Evolutionary conservation across 768 basidiomycete genomes (phyloP).

Genomic region (Porphyrellus cyaneotinctus): DNA sequence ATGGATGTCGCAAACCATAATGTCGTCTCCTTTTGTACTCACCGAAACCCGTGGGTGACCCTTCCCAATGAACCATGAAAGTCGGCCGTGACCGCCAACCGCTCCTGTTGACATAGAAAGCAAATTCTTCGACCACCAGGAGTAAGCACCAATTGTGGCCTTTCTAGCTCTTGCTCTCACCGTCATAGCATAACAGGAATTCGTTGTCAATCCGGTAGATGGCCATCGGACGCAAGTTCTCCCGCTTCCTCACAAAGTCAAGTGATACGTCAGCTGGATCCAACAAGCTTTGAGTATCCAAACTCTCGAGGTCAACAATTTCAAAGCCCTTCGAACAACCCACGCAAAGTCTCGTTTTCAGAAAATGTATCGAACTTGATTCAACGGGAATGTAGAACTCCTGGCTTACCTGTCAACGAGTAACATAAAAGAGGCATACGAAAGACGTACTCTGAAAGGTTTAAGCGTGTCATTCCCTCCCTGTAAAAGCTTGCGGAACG

Average conservation of each 20-base stretch:
- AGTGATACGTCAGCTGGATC: slow-evolving; percentile 89
- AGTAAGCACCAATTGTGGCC: slow-evolving; percentile 5
- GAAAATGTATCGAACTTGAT: slow-evolving; percentile 92
- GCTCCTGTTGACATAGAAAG: slow-evolving; percentile 97
- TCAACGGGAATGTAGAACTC: slow-evolving; percentile 99
- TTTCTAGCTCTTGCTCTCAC: slow-evolving; percentile 42
- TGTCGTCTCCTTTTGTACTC: slow-evolving; percentile 29
- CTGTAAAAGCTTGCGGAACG: slow-evolving; percentile 92
- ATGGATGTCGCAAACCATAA: background rate
- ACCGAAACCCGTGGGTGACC: slow-evolving; percentile 92
- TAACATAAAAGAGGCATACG: background rate
- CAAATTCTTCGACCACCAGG: slow-evolving; percentile 66
- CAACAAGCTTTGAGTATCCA: slow-evolving; percentile 94
- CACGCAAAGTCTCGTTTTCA: slow-evolving; percentile 96
- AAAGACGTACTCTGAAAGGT: slow-evolving; percentile 69
- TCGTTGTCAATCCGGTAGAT: slow-evolving; percentile 97
- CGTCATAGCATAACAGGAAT: slow-evolving; percentile 96
- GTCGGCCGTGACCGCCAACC: slow-evolving; percentile 86
- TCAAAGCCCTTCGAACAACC: slow-evolving; percentile 98
- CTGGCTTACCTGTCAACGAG: slow-evolving; percentile 36
- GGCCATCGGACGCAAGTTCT: slow-evolving; percentile 88
- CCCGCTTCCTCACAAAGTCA: slow-evolving; percentile 89
- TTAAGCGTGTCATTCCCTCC: slow-evolving; percentile 93
- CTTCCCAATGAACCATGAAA: slow-evolving; percentile 98
- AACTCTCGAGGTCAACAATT: slow-evolving; percentile 93